Base-by-base conservation (phyloP, 495 filamentous ascomycete species). In the Neurospora sublineolata region DNA sequence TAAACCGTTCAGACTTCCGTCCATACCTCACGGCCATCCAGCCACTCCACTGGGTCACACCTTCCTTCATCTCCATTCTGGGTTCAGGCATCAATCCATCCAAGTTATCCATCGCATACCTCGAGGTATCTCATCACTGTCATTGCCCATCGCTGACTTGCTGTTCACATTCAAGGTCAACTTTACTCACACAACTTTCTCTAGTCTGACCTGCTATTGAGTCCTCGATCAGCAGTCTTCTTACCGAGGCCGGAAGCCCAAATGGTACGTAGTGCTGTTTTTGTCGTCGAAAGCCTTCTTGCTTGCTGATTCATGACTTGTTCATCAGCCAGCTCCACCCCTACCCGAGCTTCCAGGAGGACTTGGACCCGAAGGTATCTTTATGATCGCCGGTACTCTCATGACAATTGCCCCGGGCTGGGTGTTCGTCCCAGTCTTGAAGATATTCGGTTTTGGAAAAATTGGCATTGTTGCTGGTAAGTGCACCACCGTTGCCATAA, bases 81-180 rank as follows among this genome's bases (percentile, higher is more conserved):
- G 30, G 30, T 33, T 33, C 30, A 33, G 30, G 30, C 30, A 5
- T 33, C 30, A 33, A 33, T 33, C 3, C 30, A 33, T 33, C 33
- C 33, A 33, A n/a, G n/a, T n/a, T n/a, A n/a, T n/a, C n/a, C n/a
- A n/a, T 33, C 33, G 37, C 8, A 0, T 37, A 37, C 2, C 10
- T 37, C 37, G 37, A 37, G 37, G 37, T 37, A 37, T 37, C 10
- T 37, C 0, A 37, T 37, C 10, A 37, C 9, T 20, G n/a, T 1
- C n/a, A 12, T 46, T 1, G 1, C 44, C 44, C 0, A 11, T 46
- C 0, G 0, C 3, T 20, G n/a, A 46, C n/a, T 12, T 11, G 0
- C 44, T 12, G 9, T 23, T 12, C 0, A 23, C n/a, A 11, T n/a
- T 20, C 42, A 44, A 10, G 3, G n/a, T 10, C 42, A 7, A 4